Evolutionary conservation across 2,329 filamentous ascomycete species (phyloP), one percentile per base, ranked within the genome.

Genomic region (Saccharata proteae): DNA sequence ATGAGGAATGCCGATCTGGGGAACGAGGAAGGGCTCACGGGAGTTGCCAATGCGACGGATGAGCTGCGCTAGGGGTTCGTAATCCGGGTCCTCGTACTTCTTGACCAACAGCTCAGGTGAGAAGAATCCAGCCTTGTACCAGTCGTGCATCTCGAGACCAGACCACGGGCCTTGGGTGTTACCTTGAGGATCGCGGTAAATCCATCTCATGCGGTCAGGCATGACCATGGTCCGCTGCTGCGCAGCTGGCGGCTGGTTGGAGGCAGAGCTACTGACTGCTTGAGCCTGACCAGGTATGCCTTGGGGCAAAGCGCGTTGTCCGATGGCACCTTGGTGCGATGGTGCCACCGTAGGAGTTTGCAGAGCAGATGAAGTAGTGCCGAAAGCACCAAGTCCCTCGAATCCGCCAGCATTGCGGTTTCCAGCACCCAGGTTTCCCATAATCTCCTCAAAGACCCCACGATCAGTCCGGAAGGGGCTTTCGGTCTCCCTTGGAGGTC

Each of bases 71-170:
- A 98, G 64, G 9, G 88, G 90, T 55, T 98, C 90, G 46, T 94
- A 98, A 29, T 98, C 88, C 0, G 69, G 65, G 48, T 98, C 90
- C 52, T 98, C 90, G 4, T 88, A 67, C 53, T 93, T 93, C 62
- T 92, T 94, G 18, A 98, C 90, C 25, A 92, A 74, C 13, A 98
- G 67, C 45, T 98, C 88, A 0, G 88, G 78, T 0, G 84, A 93
- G 58, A 98, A 98, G 61, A 96, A 98, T 26, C 88, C 86, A 21
- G 86, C 88, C 55, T 96, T 96, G 61, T 96, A 98, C 90, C 90
- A 98, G 47, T 98, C 92, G 44, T 98, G 92, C 90, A 98, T 98
- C 57, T 98, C 90, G 29, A 98, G 63, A 1, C 90, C 90, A 22
- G 85, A 94, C 59, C 90, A 98, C 0, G 90, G 90, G 0, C 90